Evolutionary conservation across 345 rosid species (phyloP), one percentile per base, ranked within the genome.

Genomic region (Rhodamnia rubescens): DNA sequence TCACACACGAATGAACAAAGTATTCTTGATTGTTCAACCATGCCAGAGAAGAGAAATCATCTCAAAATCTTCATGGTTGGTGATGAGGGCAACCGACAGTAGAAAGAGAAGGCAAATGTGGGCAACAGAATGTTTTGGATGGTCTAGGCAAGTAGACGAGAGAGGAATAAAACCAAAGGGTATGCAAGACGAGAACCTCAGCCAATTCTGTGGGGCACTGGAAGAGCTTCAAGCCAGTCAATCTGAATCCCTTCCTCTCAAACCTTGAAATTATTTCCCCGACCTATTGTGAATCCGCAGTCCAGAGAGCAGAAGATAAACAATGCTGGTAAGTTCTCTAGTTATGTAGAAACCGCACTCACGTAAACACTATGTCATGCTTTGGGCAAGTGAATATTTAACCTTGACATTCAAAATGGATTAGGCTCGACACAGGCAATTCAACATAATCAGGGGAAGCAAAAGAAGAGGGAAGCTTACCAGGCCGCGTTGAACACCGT

Each of bases 261-360:
- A 97, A 97, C 86, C 98, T 94, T 32, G 98, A 95, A 85, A 97
- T 94, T 83, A 97, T 92, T 92, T 97, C 99, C 82, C 99, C 99
- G 84, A 95, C 98, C 99, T 96, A 90, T 84, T 86, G 88, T 83
- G 86, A 52, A 61, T 69, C 84, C 52, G 6, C 44, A 82, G 29
- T 53, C 83, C 85, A 82, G 82, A 83, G 82, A 2, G 20, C 7
- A 7, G 47, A 69, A 36, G 26, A 69, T 11, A 36, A 69, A 36
- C 47, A 36, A 69, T 9, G 80, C 47, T 0, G 7, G 80, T 69
- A 18, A 69, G 80, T 69, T 32, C 21, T 64, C 11, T 8, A 20
- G 80, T 42, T 69, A 69, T 4, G 47, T 18, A 36, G 1, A 36
- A 47, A 36, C 80, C 6, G 4, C 26, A 16, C 75, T 7, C 8